Percentiles rank a stretch among this genome's conserved stretches.
Evolutionary conservation across 2,329 filamentous ascomycete genomes (phyloP).

Genomic region (Stemphylium beticola): DNA sequence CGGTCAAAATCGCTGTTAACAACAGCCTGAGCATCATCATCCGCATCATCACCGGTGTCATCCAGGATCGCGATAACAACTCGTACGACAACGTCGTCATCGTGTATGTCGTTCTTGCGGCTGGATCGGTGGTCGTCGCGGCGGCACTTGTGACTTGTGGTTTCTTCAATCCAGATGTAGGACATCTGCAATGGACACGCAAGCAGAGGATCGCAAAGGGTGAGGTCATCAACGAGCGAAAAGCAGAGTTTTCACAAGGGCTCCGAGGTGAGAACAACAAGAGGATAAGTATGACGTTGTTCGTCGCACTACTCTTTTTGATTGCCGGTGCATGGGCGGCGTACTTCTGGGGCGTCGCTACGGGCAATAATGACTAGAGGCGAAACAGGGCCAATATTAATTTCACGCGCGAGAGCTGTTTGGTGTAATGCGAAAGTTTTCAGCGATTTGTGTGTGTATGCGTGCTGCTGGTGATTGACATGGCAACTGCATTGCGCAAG

Average conservation of each 20-base stretch:
- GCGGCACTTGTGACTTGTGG: conserved; percentile 50
- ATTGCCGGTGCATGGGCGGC: conserved; percentile 61
- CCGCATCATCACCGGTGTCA: conserved; percentile 62
- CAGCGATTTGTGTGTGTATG: too few relatives aligned
- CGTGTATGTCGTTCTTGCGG: conserved; percentile 63
- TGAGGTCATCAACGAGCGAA: conserved; percentile 52
- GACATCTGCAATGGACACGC: conserved; percentile 64
- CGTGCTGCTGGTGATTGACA: too few relatives aligned
- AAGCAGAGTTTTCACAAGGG: conserved; percentile 48
- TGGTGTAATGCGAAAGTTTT: too few relatives aligned
- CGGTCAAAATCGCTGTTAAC: conserved; percentile 67
- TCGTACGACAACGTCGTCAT: conserved; percentile 63
- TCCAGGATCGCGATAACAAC: conserved; percentile 65
- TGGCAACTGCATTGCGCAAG: too few relatives aligned
- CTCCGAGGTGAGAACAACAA: conserved; percentile 48
- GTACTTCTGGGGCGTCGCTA: conserved; percentile 67
- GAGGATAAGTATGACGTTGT: conserved; percentile 50
- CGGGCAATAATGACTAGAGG: conserved; percentile 50
- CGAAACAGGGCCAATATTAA: too few relatives aligned
- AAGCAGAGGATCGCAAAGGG: conserved; percentile 59
- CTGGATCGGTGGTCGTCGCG: conserved; percentile 56
- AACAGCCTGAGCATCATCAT: conserved; percentile 69
- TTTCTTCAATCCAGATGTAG: conserved; percentile 52
- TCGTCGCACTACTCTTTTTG: conserved; percentile 54
- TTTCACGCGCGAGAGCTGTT: too few relatives aligned